Base-by-base conservation (phyloP, 305 asterid species). In the Fraxinus nigra region DNA sequence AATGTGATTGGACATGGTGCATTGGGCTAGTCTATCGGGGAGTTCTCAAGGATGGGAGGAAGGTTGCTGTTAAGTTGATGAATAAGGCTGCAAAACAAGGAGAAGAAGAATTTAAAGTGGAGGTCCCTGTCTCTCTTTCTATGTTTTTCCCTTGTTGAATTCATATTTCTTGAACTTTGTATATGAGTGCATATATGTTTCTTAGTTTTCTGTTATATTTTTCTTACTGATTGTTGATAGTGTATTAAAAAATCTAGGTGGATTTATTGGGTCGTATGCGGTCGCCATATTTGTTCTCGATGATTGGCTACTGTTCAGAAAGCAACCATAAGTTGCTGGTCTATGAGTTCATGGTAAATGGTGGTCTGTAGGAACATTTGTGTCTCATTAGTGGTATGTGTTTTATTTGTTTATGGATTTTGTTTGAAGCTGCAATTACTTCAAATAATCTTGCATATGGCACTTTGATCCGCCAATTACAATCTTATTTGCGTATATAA, bases 1-100 rank as follows among this genome's bases (percentile, higher is more conserved):
- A 93, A 93, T 83, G 89, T 95, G 85, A 90, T 95, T n/a, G 98
- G 97, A 16, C 93, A 89, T 10, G 99, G 98, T 38, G 99, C 97
- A 5, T 95, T 3, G 99, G 99, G 34, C 84, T 87, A 56, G 98
- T 95, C 6, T 93, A 91, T 43, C 85, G 93, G 83, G 98, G 94
- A 77, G 99, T 92, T 79, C 94, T 95, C 78, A 98, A 90, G 75
- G 90, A 90, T 76, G 99, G 97, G 80, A 91, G 91, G 86, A 93
- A 92, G 85, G 97, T 93, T 86, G 99, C 97, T 0, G 87, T 93
- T 86, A 93, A 95, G 92, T 84, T 91, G 88, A 92, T 95, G 99
- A 97, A 95, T 87, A 91, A 88, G 86, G 91, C 91, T 85, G 97
- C 98, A 72, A 90, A 91, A 80, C 97, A 92, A 77, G 99, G 98